These are phyloP conservation scores for Fusarium acutatum DNA, from an alignment of 2,329 filamentous ascomycete species.

Conservation along the genomic window DNA sequence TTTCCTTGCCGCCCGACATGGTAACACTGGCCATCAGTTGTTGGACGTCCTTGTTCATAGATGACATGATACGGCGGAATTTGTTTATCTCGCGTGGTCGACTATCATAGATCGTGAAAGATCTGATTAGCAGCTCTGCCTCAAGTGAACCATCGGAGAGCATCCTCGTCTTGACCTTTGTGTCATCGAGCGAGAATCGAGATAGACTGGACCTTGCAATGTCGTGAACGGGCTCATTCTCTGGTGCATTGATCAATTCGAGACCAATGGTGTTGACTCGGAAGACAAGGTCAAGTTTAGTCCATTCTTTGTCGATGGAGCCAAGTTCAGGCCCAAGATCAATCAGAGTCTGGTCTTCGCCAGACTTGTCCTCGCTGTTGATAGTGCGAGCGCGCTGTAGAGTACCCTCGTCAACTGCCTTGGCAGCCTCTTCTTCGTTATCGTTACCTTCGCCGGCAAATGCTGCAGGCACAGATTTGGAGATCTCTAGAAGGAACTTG, in stretches of 20 bases:
- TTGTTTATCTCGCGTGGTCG: slow-evolving; percentile 91
- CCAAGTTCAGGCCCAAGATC: slow-evolving; percentile 76
- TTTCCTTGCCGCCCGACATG: slow-evolving; percentile 85
- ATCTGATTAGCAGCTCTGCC: slow-evolving; percentile 90
- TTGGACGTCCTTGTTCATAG: slow-evolving; percentile 92
- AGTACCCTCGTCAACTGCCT: slow-evolving; percentile 72
- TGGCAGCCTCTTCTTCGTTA: slow-evolving; percentile 76
- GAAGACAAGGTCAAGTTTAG: slow-evolving; percentile 92
- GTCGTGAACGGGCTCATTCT: slow-evolving; percentile 80
- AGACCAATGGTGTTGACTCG: slow-evolving; percentile 86
- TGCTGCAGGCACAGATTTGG: slow-evolving; percentile 84
- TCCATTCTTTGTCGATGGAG: slow-evolving; percentile 78
- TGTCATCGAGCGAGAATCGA: slow-evolving; percentile 93
- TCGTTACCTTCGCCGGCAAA: slow-evolving; percentile 76
- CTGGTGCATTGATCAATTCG: slow-evolving; percentile 82
- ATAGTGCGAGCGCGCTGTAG: slow-evolving; percentile 58
- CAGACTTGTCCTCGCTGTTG: slow-evolving; percentile 43
- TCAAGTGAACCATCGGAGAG: slow-evolving; percentile 91
- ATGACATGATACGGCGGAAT: slow-evolving; percentile 97
- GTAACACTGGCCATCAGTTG: slow-evolving; percentile 98
- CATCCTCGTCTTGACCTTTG: slow-evolving; percentile 90
- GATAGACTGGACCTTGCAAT: slow-evolving; percentile 84
- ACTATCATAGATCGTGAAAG: slow-evolving; percentile 94
- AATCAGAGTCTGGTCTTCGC: slow-evolving; percentile 54
- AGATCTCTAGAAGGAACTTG: slow-evolving; percentile 87